Percentiles rank a stretch among this genome's conserved stretches.
These are phyloP conservation scores for Amauroascus verrucosus DNA, from an alignment of 2,329 filamentous ascomycete species.

Conservation along the genomic window DNA sequence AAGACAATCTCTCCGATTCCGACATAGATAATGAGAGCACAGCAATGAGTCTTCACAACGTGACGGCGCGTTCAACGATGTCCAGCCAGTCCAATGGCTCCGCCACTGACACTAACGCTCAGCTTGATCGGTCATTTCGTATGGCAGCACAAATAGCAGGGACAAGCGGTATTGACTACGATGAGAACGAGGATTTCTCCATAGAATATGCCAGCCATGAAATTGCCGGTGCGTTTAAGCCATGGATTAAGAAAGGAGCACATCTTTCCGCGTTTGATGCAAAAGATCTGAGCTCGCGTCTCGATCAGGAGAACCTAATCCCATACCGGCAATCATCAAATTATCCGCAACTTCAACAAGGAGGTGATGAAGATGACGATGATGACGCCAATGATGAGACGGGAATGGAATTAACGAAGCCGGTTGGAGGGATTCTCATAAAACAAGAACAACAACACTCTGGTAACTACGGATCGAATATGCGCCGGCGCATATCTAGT, in stretches of 20 bases:
- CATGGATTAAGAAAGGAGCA: conserved; percentile 37
- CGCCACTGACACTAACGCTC: conserved; percentile 57
- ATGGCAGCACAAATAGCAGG: conserved; percentile 66
- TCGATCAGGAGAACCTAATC: conserved; percentile 39
- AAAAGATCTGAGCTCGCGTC: conserved; percentile 33
- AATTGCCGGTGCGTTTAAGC: conserved; percentile 41
- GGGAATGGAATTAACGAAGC: conserved; percentile 89
- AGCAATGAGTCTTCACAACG: conserved; percentile 72
- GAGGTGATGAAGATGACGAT: conserved; percentile 19
- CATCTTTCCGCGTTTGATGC: conserved; percentile 34
- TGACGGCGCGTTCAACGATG: conserved; percentile 56
- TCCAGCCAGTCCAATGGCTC: conserved; percentile 49
- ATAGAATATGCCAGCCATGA: conserved; percentile 65
- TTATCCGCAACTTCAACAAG: conserved; percentile 1
- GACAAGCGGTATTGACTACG: conserved; percentile 55
- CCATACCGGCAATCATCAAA: conserved; percentile 21
- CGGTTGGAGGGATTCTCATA: conserved; percentile 66
- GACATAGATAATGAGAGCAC: conserved; percentile 56
- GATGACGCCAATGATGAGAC: conserved; percentile 53
- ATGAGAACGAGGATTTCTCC: conserved; percentile 58
- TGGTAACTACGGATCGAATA: conserved; percentile 21
- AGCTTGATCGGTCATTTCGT: conserved; percentile 66
- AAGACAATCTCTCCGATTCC: conserved; percentile 42
- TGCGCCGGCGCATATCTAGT: conserved; percentile 35
- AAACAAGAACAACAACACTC: conserved; percentile 22